Evolutionary conservation across 208 protist genomes (phyloP), one percentile per base, ranked within the genome.

Genomic region (Borovskyia barvae): DNA sequence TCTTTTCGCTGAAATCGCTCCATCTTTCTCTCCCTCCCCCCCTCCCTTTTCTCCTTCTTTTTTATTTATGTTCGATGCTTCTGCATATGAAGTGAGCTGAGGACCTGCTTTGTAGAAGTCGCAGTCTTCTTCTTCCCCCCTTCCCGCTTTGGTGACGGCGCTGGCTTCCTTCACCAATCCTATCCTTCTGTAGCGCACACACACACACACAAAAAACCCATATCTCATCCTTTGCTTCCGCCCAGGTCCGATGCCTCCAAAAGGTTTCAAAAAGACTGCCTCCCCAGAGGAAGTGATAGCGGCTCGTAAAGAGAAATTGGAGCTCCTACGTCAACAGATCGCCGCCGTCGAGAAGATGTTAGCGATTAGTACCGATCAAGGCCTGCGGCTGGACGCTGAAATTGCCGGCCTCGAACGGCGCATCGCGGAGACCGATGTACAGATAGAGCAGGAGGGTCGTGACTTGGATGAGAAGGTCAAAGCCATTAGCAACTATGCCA

Each of bases 331-430:
- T 25, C 68, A 76, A 52, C 82, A 90, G 51, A 91, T 77, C 52
- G 55, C 77, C 25, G 83, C 86, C 2, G 77, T 94, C 11, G 90
- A 97, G 69, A 72, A 76, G 37, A 85, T 93, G 64, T 43, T 97
- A 14, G 70, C 84, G 48, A 80, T 96, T 29, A 77, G 82, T 20
- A 75, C 82, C 15, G 90, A 94, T 48, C 86, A 95, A 60, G 60
- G 67, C 35, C 59, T 74, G 6, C 77, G 68, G 40, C 52, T 88
- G 8, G 29, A 75, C 15, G 68, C 74, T 8, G 80, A 92, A 53
- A 69, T 78, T n/a, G 58, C 36, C 19, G 83, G 77, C 11, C 43
- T 92, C 25, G 58, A 75, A 45, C 76, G 77, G 8, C 60, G 74
- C 19, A 78, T 87, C 17, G 83, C 77, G 5, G 59, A 90, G 53